Evolutionary conservation across 768 basidiomycete species (phyloP).

Genomic region (Hygrocybe coccinea): DNA sequence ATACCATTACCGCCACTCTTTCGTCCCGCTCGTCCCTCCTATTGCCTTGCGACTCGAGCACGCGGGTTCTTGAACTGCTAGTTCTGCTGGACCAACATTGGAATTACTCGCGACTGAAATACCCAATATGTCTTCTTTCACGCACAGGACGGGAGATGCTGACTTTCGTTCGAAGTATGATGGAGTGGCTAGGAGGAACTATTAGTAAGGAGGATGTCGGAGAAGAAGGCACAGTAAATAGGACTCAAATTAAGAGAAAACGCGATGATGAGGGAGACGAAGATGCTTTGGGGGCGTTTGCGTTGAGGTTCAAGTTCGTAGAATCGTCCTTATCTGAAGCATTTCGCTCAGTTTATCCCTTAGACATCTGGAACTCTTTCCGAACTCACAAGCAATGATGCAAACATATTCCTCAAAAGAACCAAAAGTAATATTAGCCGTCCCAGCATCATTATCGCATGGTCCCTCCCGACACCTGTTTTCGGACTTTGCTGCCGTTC

Average conservation of each 20-base stretch:
- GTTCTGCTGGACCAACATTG: slow-evolving; percentile 96
- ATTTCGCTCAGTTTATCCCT: neutral
- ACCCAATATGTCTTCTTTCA: slow-evolving; percentile 91
- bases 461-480: slow-evolving; percentile 87
- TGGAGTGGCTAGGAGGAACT: slow-evolving; percentile 98
- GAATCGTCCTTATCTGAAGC: neutral
- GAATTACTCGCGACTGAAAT: slow-evolving; percentile 79
- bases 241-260: slow-evolving; percentile 49
- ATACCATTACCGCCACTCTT: slow-evolving; percentile 84
- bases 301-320: slow-evolving; percentile 80
- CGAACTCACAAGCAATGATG: slow-evolving; percentile 72
- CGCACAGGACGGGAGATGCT: slow-evolving; percentile 90
- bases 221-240: slow-evolving; percentile 60
- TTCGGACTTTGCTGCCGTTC: slow-evolving; percentile 74
- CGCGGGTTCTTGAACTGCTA: slow-evolving; percentile 92
- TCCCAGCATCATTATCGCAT: slow-evolving; percentile 88
- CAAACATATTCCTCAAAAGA: slow-evolving; percentile 80
- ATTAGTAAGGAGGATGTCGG: slow-evolving; percentile 90
- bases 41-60: slow-evolving; percentile 89
- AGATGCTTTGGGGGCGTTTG: slow-evolving; percentile 78
- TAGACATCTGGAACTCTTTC: slow-evolving; percentile 91
- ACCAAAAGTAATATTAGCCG: slow-evolving; percentile 90
- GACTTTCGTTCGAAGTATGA: slow-evolving; percentile 91
- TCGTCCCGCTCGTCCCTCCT: slow-evolving; percentile 76
- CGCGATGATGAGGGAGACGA: slow-evolving; percentile 72